A percentile compares a stretch with the other conserved stretches of the same genome.
Conservation (phyloP, 2,329 filamentous ascomycete species). For the Arthrobotrys iridis region DNA sequence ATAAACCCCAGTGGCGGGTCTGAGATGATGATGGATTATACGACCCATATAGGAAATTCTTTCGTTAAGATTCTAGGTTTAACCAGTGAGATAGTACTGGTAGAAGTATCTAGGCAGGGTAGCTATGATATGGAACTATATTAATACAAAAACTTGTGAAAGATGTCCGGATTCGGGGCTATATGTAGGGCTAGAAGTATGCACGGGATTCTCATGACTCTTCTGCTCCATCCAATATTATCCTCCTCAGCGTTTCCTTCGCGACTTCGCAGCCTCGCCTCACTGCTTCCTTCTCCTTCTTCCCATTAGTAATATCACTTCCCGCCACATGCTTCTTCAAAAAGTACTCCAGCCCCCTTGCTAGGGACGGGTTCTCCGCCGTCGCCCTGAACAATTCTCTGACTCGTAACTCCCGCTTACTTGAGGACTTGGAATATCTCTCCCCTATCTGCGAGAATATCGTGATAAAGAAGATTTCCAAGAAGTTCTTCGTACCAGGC, state of each 20-base stretch:
- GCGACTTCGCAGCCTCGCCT: conserved; percentile 65
- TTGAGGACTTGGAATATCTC: conserved; percentile 55
- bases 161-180: too few relatives aligned
- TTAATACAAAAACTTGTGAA: too few relatives aligned
- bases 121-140: too few relatives aligned
- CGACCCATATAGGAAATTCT: too few relatives aligned
- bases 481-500: conserved; percentile 77
- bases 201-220: conserved; percentile 40
- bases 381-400: conserved; percentile 74
- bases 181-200: conserved; percentile 7
- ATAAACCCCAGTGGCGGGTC: too few relatives aligned
- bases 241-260: conserved; percentile 60
- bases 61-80: too few relatives aligned
- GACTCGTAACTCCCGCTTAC: conserved; percentile 69
- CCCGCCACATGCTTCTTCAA: conserved; percentile 73
- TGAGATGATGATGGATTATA: too few relatives aligned
- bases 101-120: too few relatives aligned
- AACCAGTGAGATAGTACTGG: too few relatives aligned
- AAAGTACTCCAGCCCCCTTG: conserved; percentile 80
- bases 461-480: conserved; percentile 81
- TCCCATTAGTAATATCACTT: conserved; percentile 65
- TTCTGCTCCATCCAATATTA: conserved; percentile 56
- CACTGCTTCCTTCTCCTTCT: conserved; percentile 65
- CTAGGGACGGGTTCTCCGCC: conserved; percentile 73
- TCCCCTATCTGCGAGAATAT: conserved; percentile 66